Conservation (phyloP, 2,329 filamentous ascomycete species). For the Cladosporium sp. region DNA sequence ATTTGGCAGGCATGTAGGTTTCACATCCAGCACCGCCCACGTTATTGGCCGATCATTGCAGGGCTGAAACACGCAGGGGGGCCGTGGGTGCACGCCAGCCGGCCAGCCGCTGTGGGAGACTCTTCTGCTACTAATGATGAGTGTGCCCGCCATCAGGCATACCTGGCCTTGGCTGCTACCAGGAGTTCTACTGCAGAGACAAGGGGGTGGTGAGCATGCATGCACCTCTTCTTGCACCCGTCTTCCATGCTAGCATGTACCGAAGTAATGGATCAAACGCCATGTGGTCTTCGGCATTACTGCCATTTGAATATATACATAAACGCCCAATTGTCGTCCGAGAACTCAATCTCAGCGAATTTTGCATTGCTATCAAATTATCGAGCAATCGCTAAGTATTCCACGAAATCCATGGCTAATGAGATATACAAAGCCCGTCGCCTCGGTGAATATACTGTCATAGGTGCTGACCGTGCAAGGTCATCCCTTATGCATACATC, state of each 20-base stretch:
- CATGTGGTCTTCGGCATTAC: neutral
- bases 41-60: constrained; percentile 5
- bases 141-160: neutral
- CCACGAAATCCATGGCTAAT: neutral
- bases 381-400: neutral
- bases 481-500: neutral
- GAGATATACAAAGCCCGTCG: neutral
- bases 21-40: neutral
- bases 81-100: neutral
- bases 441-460: neutral
- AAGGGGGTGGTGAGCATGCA: neutral
- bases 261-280: neutral
- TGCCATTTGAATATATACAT: neutral
- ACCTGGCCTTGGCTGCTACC: neutral
- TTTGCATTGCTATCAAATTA: neutral
- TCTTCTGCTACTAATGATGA: neutral
- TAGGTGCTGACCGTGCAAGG: neutral
- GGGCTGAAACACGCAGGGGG: constrained; percentile 5
- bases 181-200: neutral
- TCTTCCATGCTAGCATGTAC: neutral
- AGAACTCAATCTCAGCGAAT: neutral
- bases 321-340: neutral
- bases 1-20: neutral
- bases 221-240: neutral
- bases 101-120: neutral